Evolutionary conservation across 148 eudicot species (phyloP).

Genomic region (Diospyros lotus): DNA sequence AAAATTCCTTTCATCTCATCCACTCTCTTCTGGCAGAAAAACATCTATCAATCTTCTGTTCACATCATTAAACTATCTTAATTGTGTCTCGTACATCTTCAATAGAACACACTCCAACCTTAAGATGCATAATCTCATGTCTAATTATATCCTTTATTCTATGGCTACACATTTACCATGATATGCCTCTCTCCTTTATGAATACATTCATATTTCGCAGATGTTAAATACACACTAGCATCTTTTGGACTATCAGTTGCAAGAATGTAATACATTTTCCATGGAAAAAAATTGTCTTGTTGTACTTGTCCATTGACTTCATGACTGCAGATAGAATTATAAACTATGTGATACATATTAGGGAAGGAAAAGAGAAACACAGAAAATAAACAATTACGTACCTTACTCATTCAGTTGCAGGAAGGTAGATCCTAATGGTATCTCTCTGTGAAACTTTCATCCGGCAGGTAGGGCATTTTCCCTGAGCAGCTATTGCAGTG

Average conservation of each 20-base stretch:
- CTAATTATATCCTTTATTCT: too few species aligned
- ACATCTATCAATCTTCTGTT: too few species aligned
- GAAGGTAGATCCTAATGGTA: slow-evolving; percentile 74
- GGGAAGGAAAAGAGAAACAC: slow-evolving; percentile 1
- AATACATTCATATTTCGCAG: too few species aligned
- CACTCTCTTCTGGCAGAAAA: too few species aligned
- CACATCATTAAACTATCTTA: too few species aligned
- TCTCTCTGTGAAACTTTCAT: slow-evolving; percentile 58
- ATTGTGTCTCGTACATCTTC: too few species aligned
- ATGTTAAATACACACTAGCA: not conserved
- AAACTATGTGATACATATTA: not conserved
- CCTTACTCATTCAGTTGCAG: slow-evolving; percentile 46
- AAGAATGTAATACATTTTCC: not conserved
- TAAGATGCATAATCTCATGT: too few species aligned
- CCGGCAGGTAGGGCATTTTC: slow-evolving; percentile 90
- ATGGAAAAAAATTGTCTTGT: not conserved
- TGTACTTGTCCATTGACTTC: not conserved
- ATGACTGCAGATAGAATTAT: not conserved
- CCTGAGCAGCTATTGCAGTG: slow-evolving; percentile 58
- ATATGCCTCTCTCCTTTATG: too few species aligned
- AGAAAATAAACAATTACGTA: slow-evolving; percentile 15
- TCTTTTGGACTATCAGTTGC: not conserved
- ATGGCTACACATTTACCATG: too few species aligned
- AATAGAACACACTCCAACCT: too few species aligned
- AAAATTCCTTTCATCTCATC: too few species aligned